phyloP scores from a whole-genome alignment of 2,329 filamentous ascomycete genomes.

The Fusarium nelsonii region DNA sequence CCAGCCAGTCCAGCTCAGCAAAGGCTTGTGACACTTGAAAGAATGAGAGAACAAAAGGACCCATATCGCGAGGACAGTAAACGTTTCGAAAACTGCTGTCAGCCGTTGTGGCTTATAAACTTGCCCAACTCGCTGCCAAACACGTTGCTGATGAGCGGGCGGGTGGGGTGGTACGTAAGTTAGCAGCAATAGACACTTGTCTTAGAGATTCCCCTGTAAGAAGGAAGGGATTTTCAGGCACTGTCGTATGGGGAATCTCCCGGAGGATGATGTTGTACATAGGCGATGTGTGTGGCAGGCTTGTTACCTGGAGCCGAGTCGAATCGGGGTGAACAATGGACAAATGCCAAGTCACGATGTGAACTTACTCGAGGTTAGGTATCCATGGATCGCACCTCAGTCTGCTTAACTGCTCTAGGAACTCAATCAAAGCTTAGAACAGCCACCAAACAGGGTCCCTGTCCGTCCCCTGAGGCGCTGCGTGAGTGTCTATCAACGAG shows the following conservation, averaged over 20 bases:
- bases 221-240: constrained; percentile 1
- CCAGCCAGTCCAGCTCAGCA: neutral
- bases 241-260: neutral
- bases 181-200: constrained; percentile 11
- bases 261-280: neutral
- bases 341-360: neutral
- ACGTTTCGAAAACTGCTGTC: constrained; percentile 28
- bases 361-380: neutral
- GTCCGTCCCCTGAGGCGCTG: constrained; percentile 6
- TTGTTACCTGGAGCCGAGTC: neutral
- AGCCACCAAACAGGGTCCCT: constrained; percentile 3
- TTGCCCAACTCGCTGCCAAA: constrained; percentile 23
- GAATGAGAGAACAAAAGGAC: neutral
- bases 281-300: neutral
- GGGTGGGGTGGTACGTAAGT: constrained; percentile 18
- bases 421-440: neutral
- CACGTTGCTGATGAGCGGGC: constrained; percentile 34
- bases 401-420: neutral
- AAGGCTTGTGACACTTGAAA: neutral
- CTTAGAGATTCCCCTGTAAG: constrained; percentile 13
- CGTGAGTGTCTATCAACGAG: neutral
- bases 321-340: constrained; percentile 7
- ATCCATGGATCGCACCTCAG: neutral
- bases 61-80: neutral
- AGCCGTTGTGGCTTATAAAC: constrained; percentile 36